A percentile compares a stretch with the other conserved stretches of the same genome.
phyloP scores from a whole-genome alignment of 495 filamentous ascomycete genomes.

The Baudoinia panamericana region DNA sequence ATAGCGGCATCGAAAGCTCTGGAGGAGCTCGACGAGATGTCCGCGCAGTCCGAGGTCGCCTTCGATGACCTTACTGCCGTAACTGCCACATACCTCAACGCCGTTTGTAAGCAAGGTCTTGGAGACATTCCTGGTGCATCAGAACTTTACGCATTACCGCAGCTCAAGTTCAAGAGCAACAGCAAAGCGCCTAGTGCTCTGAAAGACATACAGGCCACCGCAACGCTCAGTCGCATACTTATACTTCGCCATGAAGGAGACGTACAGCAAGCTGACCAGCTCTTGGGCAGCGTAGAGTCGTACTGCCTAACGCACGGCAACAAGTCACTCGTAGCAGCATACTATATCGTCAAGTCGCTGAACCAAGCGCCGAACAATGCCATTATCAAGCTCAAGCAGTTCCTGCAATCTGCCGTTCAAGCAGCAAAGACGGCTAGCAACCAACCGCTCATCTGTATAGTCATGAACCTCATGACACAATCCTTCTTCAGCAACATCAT shows the following conservation, averaged over 20 bases:
- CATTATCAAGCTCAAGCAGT: conserved; percentile 63
- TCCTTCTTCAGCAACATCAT: conserved; percentile 76
- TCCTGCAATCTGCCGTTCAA: conserved; percentile 54
- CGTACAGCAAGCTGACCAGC: conserved; percentile 33
- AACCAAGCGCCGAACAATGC: conserved; percentile 34
- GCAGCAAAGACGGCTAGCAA: conserved; percentile 44
- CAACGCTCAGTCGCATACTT: conserved; percentile 66
- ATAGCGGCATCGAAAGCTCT: conserved; percentile 36
- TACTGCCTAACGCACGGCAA: conserved; percentile 56
- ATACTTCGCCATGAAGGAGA: conserved; percentile 58
- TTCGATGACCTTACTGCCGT: conserved; percentile 30
- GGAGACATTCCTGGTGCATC: conserved; percentile 57
- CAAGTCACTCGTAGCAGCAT: conserved; percentile 62
- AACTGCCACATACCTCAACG: conserved; percentile 51
- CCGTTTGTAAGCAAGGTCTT: conserved; percentile 64
- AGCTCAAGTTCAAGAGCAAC: conserved; percentile 39
- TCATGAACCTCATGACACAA: conserved; percentile 71
- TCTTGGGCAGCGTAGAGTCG: conserved; percentile 53
- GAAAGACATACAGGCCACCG: conserved; percentile 64
- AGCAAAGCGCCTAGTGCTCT: conserved; percentile 37
- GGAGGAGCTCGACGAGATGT: not conserved
- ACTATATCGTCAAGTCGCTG: conserved; percentile 61
- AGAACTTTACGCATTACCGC: conserved; percentile 46
- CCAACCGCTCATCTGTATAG: conserved; percentile 63
- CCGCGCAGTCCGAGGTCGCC: not conserved